A percentile compares a stretch with the other conserved stretches of the same genome.
Evolutionary conservation across 345 rosid genomes (phyloP).

Genomic region (Sonneratia caseolaris): DNA sequence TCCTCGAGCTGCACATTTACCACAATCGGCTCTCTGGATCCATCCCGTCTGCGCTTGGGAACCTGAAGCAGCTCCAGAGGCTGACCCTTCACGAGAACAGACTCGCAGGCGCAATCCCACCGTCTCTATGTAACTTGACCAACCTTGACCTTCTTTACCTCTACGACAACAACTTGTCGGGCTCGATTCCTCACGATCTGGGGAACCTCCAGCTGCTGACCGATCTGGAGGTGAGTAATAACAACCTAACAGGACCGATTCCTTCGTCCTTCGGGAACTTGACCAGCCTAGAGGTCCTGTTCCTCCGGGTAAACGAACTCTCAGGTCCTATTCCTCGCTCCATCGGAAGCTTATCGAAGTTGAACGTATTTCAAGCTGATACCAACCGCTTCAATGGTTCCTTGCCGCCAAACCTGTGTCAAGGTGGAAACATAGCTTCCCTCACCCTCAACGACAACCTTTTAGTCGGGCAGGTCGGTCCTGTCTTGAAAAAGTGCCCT

Average conservation of each 20-base stretch:
- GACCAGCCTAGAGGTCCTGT: constrained; percentile 15
- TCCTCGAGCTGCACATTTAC: constrained; percentile 2
- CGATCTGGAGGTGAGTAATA: background rate
- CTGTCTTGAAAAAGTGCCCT: constrained; percentile 24
- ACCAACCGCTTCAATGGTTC: constrained; percentile 7
- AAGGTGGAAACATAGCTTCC: background rate
- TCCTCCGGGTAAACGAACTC: constrained; percentile 21
- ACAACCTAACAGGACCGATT: background rate
- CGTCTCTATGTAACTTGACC: constrained; percentile 5
- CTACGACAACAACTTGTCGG: background rate
- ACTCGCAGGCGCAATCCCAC: constrained; percentile 8
- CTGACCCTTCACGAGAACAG: constrained; percentile 11
- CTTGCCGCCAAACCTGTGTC: constrained; percentile 10
- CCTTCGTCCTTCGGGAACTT: constrained; percentile 29
- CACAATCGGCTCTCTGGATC: constrained; percentile 15
- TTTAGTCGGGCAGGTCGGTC: constrained; percentile 19
- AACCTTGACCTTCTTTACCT: background rate
- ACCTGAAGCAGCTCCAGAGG: constrained; percentile 2
- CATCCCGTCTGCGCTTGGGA: constrained; percentile 14
- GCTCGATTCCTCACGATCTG: constrained; percentile 4
- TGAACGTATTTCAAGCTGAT: background rate
- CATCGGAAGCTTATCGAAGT: constrained; percentile 13
- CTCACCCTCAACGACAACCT: constrained; percentile 10
- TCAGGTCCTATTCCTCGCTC: constrained; percentile 20
- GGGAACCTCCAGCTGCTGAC: constrained; percentile 16